Evolutionary conservation across 768 basidiomycete species (phyloP), one percentile per base, ranked within the genome.

Genomic region (Tulasnella calospora): DNA sequence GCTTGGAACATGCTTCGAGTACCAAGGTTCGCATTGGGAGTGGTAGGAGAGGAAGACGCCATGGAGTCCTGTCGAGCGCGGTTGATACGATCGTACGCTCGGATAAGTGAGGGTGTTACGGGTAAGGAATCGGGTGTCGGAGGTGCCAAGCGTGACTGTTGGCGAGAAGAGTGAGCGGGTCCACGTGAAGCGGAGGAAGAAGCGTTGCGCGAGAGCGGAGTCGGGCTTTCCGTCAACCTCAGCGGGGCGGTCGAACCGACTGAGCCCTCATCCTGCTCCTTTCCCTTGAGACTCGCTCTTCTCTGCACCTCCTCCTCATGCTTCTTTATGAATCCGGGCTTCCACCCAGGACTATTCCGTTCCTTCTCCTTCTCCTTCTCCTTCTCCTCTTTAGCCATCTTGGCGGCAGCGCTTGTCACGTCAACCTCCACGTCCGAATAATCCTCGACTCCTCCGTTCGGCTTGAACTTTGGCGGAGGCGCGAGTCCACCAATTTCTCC

Each of bases 81-180:
- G n/a, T 51, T 38, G 75, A 76, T 69, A 6, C 75, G 75, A 15
- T 76, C 38, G 55, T 76, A 76, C 55, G 75, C 75, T 30, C 44
- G 41, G 74, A 75, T 75, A 41, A 75, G 30, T 8, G 46, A 74
- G 27, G 73, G 46, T 75, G 74, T 57, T 38, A 35, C 47, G 27
- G 74, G 74, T 8, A 75, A 41, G 21, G 74, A 44, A 23, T 30
- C 57, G 12, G 47, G 74, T 9, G 55, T 55, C 8, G 70, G 70
- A 19, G 40, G 33, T 0, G 70, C 35, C 40, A 71, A 71, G 17
- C 35, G 30, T n/a, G 70, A 19, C 27, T 19, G 6, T 15, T 35
- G 33, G 17, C 19, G 33, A 41, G 70, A 35, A 33, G 40, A 19
- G 35, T 10, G 0, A 15, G 7, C 4, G 47, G 46, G 74, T 27